phyloP scores from a whole-genome alignment of 2,329 filamentous ascomycete species.

The Botryosphaeria dothidea region DNA sequence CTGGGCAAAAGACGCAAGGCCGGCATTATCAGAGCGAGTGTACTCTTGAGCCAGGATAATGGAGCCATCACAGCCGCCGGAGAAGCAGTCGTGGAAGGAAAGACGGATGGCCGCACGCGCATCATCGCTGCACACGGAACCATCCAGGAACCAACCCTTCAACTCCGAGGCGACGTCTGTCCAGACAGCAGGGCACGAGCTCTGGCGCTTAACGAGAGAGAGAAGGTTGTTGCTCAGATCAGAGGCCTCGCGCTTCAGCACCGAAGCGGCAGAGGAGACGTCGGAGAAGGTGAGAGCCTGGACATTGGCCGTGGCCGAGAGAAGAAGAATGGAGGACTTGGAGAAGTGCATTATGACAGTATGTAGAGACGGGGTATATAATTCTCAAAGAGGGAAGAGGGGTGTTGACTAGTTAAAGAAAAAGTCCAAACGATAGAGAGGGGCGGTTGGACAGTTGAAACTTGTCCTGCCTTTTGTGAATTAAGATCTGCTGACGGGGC shows the following conservation, averaged over 20 bases:
- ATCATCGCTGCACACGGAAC: conserved; percentile 29
- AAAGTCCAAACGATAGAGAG: not conserved
- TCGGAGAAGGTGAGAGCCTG: conserved; percentile 13
- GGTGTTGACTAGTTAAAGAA: not conserved
- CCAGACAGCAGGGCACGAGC: conserved; percentile 29
- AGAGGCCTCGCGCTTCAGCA: conserved; percentile 13
- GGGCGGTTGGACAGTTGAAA: not conserved
- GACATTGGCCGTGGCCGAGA: not conserved
- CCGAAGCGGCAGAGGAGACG: conserved; percentile 8
- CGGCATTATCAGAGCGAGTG: conserved; percentile 43
- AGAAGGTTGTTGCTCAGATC: not conserved
- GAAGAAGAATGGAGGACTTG: not conserved
- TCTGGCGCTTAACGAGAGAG: conserved; percentile 9
- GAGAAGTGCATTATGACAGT: conserved; percentile 9
- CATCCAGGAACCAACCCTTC: conserved; percentile 22
- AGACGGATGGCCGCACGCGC: conserved; percentile 32
- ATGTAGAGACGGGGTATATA: not conserved
- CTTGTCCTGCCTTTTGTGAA: not conserved
- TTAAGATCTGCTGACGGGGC: not conserved
- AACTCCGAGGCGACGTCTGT: conserved; percentile 26
- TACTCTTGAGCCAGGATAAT: conserved; percentile 42
- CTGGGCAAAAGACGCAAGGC: conserved; percentile 45
- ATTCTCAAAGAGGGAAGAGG: not conserved
- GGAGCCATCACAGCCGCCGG: conserved; percentile 45
- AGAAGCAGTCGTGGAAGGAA: conserved; percentile 36